phyloP scores from a whole-genome alignment of 2,329 filamentous ascomycete species.

The Coniochaeta sp. region DNA sequence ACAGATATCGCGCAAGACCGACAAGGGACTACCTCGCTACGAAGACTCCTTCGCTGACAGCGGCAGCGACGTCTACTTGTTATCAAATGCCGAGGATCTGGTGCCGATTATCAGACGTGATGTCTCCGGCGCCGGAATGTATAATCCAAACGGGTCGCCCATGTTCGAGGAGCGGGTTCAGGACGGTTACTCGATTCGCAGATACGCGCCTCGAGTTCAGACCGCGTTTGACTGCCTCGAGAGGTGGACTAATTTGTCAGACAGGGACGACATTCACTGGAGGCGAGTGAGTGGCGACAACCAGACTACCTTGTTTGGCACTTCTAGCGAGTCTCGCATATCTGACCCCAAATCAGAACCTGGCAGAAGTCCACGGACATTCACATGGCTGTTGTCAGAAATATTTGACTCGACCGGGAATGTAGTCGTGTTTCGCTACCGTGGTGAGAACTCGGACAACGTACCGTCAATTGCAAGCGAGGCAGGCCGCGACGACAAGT shows the following conservation, averaged over 20 bases:
- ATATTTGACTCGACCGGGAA: conserved; percentile 16
- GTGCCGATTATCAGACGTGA: conserved; percentile 10
- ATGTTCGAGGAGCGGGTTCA: background rate
- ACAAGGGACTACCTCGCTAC: conserved; percentile 16
- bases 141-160: too few species aligned
- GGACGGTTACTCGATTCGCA: background rate
- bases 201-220: conserved; percentile 13
- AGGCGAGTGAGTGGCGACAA: conserved; percentile 5
- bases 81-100: conserved; percentile 17
- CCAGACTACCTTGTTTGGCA: conserved; percentile 8
- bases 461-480: background rate
- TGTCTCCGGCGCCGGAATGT: background rate
- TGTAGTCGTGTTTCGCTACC: conserved; percentile 11
- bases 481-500: background rate
- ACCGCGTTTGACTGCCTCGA: conserved; percentile 10
- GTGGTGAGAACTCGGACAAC: conserved; percentile 6
- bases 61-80: conserved; percentile 16
- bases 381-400: conserved; percentile 15
- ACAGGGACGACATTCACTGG: conserved; percentile 17
- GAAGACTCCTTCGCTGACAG: conserved; percentile 1
- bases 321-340: conserved; percentile 5
- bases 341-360: conserved; percentile 2
- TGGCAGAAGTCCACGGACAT: too few species aligned
- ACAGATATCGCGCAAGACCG: conserved; percentile 16
- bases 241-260: conserved; percentile 9